Evolutionary conservation across 495 filamentous ascomycete genomes (phyloP), one percentile per base, ranked within the genome.

Genomic region (Neurospora pannonica): DNA sequence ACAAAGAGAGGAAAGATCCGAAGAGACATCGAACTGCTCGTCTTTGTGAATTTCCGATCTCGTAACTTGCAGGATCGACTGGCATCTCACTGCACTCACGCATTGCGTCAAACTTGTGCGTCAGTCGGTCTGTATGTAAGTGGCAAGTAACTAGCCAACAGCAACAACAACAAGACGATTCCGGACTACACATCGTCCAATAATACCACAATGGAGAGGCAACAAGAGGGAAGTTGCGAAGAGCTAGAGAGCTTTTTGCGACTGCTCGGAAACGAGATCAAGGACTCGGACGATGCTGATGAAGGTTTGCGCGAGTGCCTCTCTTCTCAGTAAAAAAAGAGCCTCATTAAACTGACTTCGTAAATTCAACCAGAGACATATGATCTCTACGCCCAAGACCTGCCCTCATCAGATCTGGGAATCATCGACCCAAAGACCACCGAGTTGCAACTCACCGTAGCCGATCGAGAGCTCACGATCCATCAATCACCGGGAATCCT

Each of bases 401-500:
- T 94, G 70, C 90, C 92, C 5, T 92, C 92, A 9, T 89, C 90
- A 71, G 90, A 94, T 76, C 90, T 98, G 13, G 95, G 95, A 73
- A 95, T 98, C 79, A 80, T 97, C 75, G 90, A 97, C 82, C 83
- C 91, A 5, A 89, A 89, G 74, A 87, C 91, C 19, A 78, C 86
- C 1, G 82, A 83, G 17, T 76, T 98, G 71, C 89, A 96, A 17
- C 76, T 98, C 72, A 87, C 88, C 31, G 86, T 97, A 77, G 88
- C 85, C 74, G 89, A 85, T 62, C 86, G 85, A 72, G 93, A 97
- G 77, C 88, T 96, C 70, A 89, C 87, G 15, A 93, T 98, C 78
- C 88, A 91, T 74, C 96, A 99, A 81, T 97, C 94, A 1, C 96
- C 95, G 10, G 88, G 89, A 4, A 82, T 98, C 13, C 87, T 99